phyloP scores from a whole-genome alignment of 2,329 filamentous ascomycete genomes.

The Scleromitrula shiraiana region DNA sequence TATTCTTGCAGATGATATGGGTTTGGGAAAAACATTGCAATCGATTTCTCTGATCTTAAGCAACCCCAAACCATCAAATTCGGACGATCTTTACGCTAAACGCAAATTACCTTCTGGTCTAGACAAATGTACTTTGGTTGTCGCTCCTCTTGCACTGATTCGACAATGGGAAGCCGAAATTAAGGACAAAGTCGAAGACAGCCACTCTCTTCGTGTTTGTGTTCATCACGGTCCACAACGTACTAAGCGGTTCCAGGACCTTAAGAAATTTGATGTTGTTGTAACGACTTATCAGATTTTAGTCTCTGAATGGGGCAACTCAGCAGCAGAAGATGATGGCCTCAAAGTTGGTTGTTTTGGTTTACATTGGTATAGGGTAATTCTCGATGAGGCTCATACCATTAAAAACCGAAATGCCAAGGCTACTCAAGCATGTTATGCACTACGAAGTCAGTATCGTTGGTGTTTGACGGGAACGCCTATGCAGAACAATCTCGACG shows the following conservation, averaged over 20 bases:
- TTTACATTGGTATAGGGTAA: conserved; percentile 88
- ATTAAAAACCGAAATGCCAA: conserved; percentile 99
- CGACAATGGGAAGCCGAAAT: conserved; percentile 97
- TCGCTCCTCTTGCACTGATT: conserved; percentile 88
- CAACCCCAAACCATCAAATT: conserved; percentile 62
- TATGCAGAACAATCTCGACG: conserved; percentile 97
- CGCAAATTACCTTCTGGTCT: conserved; percentile 62
- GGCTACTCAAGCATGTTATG: conserved; percentile 84
- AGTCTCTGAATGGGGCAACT: conserved; percentile 77
- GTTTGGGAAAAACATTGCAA: conserved; percentile 91
- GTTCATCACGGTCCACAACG: conserved; percentile 87
- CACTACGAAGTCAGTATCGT: conserved; percentile 74
- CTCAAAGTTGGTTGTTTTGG: conserved; percentile 79
- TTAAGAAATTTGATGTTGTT: conserved; percentile 86
- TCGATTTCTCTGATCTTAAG: conserved; percentile 81
- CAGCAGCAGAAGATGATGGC: conserved; percentile 51
- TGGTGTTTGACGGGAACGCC: conserved; percentile 97
- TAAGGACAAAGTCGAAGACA: conserved; percentile 64
- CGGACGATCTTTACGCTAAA: conserved; percentile 44
- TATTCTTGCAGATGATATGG: conserved; percentile 96
- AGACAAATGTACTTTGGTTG: conserved; percentile 77
- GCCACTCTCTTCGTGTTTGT: conserved; percentile 67
- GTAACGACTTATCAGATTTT: conserved; percentile 96
- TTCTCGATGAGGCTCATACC: conserved; percentile 92
- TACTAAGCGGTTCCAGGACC: conserved; percentile 67